Evolutionary conservation across 495 filamentous ascomycete genomes (phyloP).

Genomic region (Staphylotrichum longicolle): DNA sequence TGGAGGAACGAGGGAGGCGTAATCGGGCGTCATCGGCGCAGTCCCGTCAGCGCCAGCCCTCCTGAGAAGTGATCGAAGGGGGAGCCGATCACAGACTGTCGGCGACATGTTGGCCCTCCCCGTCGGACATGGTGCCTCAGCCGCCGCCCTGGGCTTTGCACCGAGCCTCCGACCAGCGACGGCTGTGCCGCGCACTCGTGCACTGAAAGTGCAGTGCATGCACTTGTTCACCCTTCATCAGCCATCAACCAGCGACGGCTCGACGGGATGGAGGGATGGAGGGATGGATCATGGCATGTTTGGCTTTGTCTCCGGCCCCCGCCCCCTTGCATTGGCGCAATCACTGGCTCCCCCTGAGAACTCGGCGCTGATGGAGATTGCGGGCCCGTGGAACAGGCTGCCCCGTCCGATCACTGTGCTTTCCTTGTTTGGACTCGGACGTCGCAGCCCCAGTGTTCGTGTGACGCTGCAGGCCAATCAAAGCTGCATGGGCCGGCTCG

Average conservation of each 20-base stretch:
- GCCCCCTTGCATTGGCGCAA: slow-evolving; percentile 18
- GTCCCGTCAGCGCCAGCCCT: neutral
- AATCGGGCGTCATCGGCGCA: neutral
- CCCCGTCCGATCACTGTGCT: slow-evolving; percentile 20
- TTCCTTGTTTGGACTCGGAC: slow-evolving; percentile 32
- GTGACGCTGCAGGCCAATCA: slow-evolving; percentile 30
- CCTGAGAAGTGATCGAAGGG: no score
- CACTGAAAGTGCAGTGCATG: no score
- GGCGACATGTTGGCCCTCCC: neutral
- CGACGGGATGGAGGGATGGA: neutral
- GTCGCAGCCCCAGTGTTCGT: slow-evolving; percentile 25
- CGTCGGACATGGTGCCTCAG: neutral
- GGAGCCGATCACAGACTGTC: neutral
- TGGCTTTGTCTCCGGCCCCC: slow-evolving; percentile 11
- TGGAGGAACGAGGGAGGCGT: neutral
- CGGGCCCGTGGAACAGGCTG: slow-evolving; percentile 18
- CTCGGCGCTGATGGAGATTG: slow-evolving; percentile 5
- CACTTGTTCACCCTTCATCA: no score
- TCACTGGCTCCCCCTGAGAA: slow-evolving; percentile 7
- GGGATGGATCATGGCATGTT: neutral
- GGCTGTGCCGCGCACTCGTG: no score
- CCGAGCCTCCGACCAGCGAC: no score
- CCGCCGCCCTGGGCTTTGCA: neutral
- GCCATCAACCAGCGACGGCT: neutral
- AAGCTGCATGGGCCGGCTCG: neutral